These are phyloP conservation scores for Xylariaceae sp. DNA, from an alignment of 2,329 filamentous ascomycete genomes.

Conservation along the genomic window DNA sequence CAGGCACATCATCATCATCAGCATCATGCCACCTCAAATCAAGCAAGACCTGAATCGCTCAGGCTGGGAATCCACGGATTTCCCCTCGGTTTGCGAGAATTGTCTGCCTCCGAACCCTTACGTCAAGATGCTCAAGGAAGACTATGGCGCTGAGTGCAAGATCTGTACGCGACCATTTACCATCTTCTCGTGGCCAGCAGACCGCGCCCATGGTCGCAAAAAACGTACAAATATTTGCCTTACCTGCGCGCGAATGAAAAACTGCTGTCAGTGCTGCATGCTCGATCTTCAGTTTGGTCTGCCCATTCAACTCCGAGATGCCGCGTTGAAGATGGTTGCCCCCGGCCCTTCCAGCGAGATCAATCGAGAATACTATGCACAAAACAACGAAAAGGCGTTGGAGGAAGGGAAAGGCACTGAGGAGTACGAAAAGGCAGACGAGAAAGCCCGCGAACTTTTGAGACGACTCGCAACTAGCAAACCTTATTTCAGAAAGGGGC, in stretches of 20 bases:
- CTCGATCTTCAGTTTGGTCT: slow-evolving; percentile 93
- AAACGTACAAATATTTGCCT: slow-evolving; percentile 94
- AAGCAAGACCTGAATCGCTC: slow-evolving; percentile 94
- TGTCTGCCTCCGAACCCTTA: slow-evolving; percentile 96
- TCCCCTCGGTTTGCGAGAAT: slow-evolving; percentile 83
- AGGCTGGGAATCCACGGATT: slow-evolving; percentile 91
- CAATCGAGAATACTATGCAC: slow-evolving; percentile 95
- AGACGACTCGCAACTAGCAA: slow-evolving; percentile 83
- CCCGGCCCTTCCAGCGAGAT: slow-evolving; percentile 87
- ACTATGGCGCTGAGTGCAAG: slow-evolving; percentile 83
- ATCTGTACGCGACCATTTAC: slow-evolving; percentile 93
- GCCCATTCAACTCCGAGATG: slow-evolving; percentile 90
- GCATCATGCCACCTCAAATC: slow-evolving; percentile 76
- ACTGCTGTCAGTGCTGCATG: slow-evolving; percentile 99
- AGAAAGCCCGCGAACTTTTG: slow-evolving; percentile 87
- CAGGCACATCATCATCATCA: slow-evolving; percentile 3
- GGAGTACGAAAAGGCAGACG: slow-evolving; percentile 93
- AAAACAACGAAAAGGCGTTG: slow-evolving; percentile 93
- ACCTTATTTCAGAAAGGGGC: slow-evolving; percentile 88
- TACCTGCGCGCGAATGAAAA: slow-evolving; percentile 94
- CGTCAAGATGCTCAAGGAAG: slow-evolving; percentile 98
- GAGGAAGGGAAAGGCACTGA: slow-evolving; percentile 84
- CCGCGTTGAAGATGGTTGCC: slow-evolving; percentile 94
- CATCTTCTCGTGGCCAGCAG: slow-evolving; percentile 89
- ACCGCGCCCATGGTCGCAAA: slow-evolving; percentile 79